These are phyloP conservation scores for Phytopythium delawarense DNA, from an alignment of 352 stramenopile species.

Conservation along the genomic window DNA sequence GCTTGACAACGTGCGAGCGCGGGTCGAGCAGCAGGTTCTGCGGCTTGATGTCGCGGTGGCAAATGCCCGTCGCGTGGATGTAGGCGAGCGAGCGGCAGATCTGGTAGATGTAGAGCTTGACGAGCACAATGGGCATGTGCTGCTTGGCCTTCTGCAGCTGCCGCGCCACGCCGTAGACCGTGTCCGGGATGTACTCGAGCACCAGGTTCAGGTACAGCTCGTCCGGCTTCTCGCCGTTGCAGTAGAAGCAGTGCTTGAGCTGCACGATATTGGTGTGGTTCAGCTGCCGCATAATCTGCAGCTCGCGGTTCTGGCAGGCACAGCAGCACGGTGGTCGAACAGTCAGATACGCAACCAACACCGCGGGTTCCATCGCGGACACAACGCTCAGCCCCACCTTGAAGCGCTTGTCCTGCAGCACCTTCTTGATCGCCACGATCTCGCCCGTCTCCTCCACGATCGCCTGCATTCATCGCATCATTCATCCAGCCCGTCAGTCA, in stretches of 20 bases:
- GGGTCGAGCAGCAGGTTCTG: constrained; percentile 99
- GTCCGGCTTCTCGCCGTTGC: constrained; percentile 92
- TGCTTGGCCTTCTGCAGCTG: constrained; percentile 97
- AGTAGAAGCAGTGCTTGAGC: constrained; percentile 99
- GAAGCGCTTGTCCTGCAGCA: constrained; percentile 99
- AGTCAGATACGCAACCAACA: neutral
- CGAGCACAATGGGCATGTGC: constrained; percentile 94
- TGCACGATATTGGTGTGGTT: constrained; percentile 99
- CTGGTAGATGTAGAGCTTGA: constrained; percentile 99
- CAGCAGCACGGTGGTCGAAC: too few relatives aligned
- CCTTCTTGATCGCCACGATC: constrained; percentile 99
- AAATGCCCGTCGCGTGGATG: constrained; percentile 98
- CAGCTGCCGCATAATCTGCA: constrained; percentile 99
- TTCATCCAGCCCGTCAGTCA: neutral
- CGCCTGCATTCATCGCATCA: constrained; percentile 30
- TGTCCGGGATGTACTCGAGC: constrained; percentile 99
- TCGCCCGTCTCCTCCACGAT: constrained; percentile 96
- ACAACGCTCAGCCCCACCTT: constrained; percentile 65
- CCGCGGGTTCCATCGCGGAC: neutral
- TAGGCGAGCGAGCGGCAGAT: constrained; percentile 96
- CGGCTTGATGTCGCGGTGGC: constrained; percentile 99
- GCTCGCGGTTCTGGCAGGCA: constrained; percentile 92
- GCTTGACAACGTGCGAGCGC: constrained; percentile 96
- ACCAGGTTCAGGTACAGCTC: constrained; percentile 99
- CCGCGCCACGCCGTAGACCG: constrained; percentile 95